Conservation (phyloP, 768 basidiomycete genomes). For the Boletus rubescentipes region DNA sequence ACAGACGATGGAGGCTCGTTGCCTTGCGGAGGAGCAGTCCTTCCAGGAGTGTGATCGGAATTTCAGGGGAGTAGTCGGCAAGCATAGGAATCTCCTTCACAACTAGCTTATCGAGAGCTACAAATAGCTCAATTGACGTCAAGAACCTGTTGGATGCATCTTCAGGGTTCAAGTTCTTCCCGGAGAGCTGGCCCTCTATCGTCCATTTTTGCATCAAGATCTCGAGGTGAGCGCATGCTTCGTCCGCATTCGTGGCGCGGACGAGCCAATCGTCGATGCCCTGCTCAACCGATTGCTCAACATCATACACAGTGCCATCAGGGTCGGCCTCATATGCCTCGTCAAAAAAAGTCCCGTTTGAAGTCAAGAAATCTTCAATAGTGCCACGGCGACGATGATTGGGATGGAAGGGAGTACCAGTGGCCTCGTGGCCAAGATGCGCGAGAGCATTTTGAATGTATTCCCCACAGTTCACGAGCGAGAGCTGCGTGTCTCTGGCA, state of each 20-base stretch:
- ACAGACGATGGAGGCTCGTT: too few relatives aligned
- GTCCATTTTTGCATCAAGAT: conserved; percentile 27
- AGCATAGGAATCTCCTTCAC: too few relatives aligned
- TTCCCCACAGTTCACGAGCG: background rate
- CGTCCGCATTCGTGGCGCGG: conserved; percentile 1
- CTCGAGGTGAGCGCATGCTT: conserved; percentile 14
- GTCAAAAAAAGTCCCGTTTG: conserved; percentile 7
- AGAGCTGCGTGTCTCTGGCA: background rate
- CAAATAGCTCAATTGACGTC: too few relatives aligned
- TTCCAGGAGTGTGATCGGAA: too few relatives aligned
- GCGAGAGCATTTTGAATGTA: background rate
- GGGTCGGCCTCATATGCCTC: conserved; percentile 6
- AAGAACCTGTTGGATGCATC: conserved; percentile 40
- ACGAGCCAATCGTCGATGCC: conserved; percentile 35
- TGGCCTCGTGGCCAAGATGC: background rate
- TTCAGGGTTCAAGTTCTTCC: conserved; percentile 36
- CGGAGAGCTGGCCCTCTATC: conserved; percentile 2
- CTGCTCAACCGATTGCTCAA: conserved; percentile 34
- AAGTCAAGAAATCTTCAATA: too few relatives aligned
- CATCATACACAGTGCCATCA: conserved; percentile 32
- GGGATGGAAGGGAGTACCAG: conserved; percentile 2
- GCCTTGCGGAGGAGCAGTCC: too few relatives aligned
- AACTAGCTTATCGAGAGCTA: too few relatives aligned
- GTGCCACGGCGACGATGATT: conserved; percentile 1
- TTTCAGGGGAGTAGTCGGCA: too few relatives aligned